Percentiles rank a stretch among this genome's conserved stretches.
Evolutionary conservation across 2,329 filamentous ascomycete species (phyloP).

Genomic region (Alternaria sp.): DNA sequence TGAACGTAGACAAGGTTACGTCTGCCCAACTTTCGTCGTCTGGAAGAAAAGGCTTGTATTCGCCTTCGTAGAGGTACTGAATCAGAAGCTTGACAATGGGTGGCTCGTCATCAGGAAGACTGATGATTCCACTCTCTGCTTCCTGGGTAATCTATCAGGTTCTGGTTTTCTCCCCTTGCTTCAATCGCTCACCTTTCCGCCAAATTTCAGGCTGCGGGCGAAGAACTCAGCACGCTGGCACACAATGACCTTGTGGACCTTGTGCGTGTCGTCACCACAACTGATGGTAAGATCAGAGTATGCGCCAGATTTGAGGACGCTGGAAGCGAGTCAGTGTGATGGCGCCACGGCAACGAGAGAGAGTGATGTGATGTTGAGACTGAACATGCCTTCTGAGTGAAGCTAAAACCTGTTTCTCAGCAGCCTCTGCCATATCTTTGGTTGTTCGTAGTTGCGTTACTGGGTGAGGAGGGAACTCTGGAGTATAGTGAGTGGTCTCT

Average conservation of each 20-base stretch:
- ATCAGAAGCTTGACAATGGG: too few species aligned
- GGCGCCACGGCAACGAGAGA: rapidly evolving
- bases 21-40: too few species aligned
- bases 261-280: background rate
- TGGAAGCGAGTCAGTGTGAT: background rate
- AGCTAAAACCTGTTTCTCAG: background rate
- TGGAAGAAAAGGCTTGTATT: too few species aligned
- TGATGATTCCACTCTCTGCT: too few species aligned
- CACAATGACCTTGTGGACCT: background rate
- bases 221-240: background rate
- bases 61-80: too few species aligned
- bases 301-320: background rate
- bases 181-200: too few species aligned
- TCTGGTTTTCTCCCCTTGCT: too few species aligned
- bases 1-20: too few species aligned
- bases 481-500: background rate
- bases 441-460: rapidly evolving
- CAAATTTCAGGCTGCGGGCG: background rate
- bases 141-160: too few species aligned
- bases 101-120: too few species aligned
- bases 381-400: background rate
- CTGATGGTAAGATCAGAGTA: background rate
- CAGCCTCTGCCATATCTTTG: background rate
- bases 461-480: rapidly evolving
- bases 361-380: too few species aligned